Conservation (phyloP, 164 flowering plant species). For the Kingdonia uniflora region DNA sequence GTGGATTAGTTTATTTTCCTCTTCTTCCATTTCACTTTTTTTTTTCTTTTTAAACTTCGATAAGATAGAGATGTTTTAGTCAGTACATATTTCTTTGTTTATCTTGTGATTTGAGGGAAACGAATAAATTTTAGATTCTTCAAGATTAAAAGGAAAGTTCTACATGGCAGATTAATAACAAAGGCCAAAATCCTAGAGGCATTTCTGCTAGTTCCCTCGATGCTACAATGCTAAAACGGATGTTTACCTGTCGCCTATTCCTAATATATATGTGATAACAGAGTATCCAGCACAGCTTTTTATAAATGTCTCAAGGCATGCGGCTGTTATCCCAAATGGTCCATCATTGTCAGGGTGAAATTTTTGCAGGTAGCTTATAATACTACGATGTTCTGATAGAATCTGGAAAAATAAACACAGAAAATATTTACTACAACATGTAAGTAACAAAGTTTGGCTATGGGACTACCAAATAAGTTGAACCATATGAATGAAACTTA, state of each 20-base stretch:
- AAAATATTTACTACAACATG: background rate
- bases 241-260: constrained; percentile 91
- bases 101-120: too few relatives aligned
- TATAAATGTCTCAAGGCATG: constrained; percentile 98
- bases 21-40: too few relatives aligned
- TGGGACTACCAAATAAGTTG: background rate
- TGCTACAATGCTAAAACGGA: background rate
- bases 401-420: constrained; percentile 33
- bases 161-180: too few relatives aligned
- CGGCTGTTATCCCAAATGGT: constrained; percentile 94
- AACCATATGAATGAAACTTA: background rate
- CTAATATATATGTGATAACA: constrained; percentile 93
- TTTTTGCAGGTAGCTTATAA: constrained; percentile 84
- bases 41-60: too few relatives aligned
- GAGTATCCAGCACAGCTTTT: constrained; percentile 99
- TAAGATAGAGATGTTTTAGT: too few relatives aligned
- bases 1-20: too few relatives aligned
- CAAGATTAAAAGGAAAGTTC: background rate
- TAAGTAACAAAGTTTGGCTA: background rate
- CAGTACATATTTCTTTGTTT: too few relatives aligned
- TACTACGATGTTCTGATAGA: constrained; percentile 91
- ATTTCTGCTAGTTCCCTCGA: background rate
- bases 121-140: background rate
- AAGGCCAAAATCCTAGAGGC: background rate
- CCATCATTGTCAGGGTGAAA: constrained; percentile 99